These are phyloP conservation scores for Cucumis hystrix DNA, from an alignment of 306 rosid genomes.

Conservation along the genomic window DNA sequence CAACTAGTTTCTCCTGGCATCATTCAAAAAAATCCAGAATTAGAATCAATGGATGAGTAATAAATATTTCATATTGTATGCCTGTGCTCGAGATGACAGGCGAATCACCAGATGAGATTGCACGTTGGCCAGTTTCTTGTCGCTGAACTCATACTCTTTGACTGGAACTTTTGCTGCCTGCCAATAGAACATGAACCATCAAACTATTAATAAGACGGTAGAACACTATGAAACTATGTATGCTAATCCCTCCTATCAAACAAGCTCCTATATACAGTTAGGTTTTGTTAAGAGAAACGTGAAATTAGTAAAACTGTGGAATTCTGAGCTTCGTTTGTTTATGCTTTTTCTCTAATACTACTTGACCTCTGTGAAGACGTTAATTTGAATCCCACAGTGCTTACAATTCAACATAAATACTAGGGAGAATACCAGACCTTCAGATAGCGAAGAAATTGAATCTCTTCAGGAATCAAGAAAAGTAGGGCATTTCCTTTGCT, in stretches of 20 bases:
- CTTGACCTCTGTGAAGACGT: not conserved
- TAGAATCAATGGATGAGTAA: not conserved
- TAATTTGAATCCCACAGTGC: not conserved
- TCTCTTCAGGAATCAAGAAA: constrained; percentile 72
- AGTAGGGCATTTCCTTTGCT: constrained; percentile 76
- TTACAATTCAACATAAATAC: not conserved
- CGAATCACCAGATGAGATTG: constrained; percentile 68
- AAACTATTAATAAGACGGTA: not conserved
- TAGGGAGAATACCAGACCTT: constrained; percentile 31
- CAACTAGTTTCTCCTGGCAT: constrained; percentile 78
- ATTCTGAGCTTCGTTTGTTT: not conserved
- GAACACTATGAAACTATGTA: not conserved
- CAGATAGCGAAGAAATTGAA: constrained; percentile 67
- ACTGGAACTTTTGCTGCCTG: constrained; percentile 92
- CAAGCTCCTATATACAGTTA: not conserved
- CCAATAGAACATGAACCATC: not conserved
- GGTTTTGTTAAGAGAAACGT: not conserved
- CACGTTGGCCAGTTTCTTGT: constrained; percentile 71
- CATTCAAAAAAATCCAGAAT: constrained; percentile 4
- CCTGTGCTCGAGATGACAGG: not conserved
- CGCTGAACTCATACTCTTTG: constrained; percentile 47
- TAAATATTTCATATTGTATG: not conserved
- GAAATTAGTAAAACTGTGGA: not conserved
- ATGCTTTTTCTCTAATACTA: not conserved
- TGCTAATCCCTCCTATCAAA: not conserved